Evolutionary conservation across 805 yeast genomes (phyloP).

Genomic region (Candida boleticola): DNA sequence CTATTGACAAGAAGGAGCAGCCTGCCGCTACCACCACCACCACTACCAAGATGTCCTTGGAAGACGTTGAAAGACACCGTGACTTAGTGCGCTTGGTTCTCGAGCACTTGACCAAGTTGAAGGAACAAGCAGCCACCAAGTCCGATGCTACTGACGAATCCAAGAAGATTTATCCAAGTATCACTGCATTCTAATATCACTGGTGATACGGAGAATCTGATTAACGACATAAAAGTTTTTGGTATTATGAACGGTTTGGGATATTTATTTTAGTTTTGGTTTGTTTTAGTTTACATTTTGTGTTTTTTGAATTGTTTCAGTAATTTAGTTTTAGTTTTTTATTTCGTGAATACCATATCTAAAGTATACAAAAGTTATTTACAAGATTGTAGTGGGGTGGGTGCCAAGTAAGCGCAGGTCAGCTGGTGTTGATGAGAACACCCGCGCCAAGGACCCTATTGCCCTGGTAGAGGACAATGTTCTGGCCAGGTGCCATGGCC

Average conservation of each 20-base stretch:
- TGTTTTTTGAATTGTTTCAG: conserved; percentile 1
- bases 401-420: no score
- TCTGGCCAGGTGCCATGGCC: conserved; percentile 91
- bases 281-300: conserved; percentile 3
- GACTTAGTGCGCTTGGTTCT: conserved; percentile 34
- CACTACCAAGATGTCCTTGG: conserved; percentile 22
- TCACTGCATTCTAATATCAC: conserved; percentile 34
- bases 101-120: conserved; percentile 23
- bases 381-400: no score
- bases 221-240: no score
- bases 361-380: no score
- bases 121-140: conserved; percentile 9
- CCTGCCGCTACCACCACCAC: no score
- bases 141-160: neutral
- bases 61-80: conserved; percentile 34
- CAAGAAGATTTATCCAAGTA: conserved; percentile 35
- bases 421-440: conserved; percentile 12
- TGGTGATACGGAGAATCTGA: neutral
- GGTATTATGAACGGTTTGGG: no score
- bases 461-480: conserved; percentile 66
- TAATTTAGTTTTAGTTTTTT: conserved; percentile 2
- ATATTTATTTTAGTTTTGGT: conserved; percentile 3
- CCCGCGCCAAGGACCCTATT: conserved; percentile 65
- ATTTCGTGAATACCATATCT: no score
- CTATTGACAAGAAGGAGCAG: conserved; percentile 5